Evolutionary conservation across 2,329 filamentous ascomycete genomes (phyloP).

Genomic region (Ophiostoma australiae): DNA sequence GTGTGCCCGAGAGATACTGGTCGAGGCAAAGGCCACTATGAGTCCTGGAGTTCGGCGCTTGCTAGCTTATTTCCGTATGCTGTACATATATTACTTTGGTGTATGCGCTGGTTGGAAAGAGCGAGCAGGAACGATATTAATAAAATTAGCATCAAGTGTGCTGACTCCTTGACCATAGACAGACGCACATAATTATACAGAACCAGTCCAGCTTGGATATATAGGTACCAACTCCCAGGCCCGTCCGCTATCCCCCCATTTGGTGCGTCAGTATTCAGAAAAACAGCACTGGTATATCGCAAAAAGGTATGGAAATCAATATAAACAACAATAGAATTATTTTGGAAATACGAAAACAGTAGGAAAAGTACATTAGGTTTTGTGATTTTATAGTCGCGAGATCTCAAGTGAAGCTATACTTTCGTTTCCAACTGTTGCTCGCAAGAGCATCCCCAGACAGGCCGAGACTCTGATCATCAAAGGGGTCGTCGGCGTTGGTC

Average conservation of each 20-base stretch:
- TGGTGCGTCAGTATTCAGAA: background rate
- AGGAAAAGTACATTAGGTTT: background rate
- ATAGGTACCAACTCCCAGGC: background rate
- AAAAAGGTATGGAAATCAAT: background rate
- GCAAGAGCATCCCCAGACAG: background rate
- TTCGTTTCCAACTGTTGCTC: background rate
- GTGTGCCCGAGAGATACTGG: background rate
- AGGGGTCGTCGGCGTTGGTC: background rate
- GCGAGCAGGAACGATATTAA: background rate
- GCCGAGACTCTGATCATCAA: background rate
- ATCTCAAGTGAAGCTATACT: background rate
- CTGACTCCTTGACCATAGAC: background rate
- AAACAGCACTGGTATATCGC: background rate
- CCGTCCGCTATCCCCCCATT: background rate
- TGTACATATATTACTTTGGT: background rate
- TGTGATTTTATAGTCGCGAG: background rate
- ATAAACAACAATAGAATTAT: background rate
- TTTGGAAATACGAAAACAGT: background rate
- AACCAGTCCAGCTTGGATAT: background rate
- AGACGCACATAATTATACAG: background rate
- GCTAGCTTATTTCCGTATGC: background rate
- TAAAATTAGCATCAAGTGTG: background rate
- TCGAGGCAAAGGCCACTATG: background rate
- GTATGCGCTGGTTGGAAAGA: background rate
- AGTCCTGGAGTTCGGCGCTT: background rate